Evolutionary conservation across 352 stramenopile species (phyloP), one percentile per base, ranked within the genome.

Genomic region (Phytophthora gonapodyides): DNA sequence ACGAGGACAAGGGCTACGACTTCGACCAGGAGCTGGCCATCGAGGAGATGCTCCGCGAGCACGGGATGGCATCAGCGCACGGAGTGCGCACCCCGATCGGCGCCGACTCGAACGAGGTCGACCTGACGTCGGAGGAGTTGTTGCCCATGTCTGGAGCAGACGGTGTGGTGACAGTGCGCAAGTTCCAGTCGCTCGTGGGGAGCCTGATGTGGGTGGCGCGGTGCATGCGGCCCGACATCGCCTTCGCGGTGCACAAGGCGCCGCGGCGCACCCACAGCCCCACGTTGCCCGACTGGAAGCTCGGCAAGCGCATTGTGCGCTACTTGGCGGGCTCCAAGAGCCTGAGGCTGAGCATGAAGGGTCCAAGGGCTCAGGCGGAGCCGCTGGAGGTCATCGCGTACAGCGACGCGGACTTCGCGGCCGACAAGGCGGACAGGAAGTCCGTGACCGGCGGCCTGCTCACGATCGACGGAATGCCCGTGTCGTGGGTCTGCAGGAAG

Each of bases 171-270:
- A 71, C 58, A 2, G 21, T 73, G 3, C 41, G 34, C 5, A 67
- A 12, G n/a, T 72, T 80, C 30, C 67, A 76, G 52, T 79, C 71
- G 0, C 35, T 82, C 0, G 57, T 75, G 2, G 70, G 70, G 0
- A 75, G 61, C 16, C 52, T 78, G 13, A 17, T 76, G 9, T 78
- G 73, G 69, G 21, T 76, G 0, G 27, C 69, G 8, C 19, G 69
- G 0, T 76, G 57, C 45, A 78, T 62, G 0, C 27, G 69, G 5
- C 66, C 73, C 0, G 57, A 74, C 51, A 75, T 72, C 16, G 13
- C 59, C 2, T 76, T 62, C 45, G 64, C 54, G 0, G 62, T 78
- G 5, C 53, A 78, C 42, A 37, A 60, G 8, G 50, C 60, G 1
- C 53, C 62, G 1, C 44, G 67, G 12, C 36, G 16, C 2, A 43